Conservation (phyloP, 306 rosid species). For the Cicer chorassanicum region DNA sequence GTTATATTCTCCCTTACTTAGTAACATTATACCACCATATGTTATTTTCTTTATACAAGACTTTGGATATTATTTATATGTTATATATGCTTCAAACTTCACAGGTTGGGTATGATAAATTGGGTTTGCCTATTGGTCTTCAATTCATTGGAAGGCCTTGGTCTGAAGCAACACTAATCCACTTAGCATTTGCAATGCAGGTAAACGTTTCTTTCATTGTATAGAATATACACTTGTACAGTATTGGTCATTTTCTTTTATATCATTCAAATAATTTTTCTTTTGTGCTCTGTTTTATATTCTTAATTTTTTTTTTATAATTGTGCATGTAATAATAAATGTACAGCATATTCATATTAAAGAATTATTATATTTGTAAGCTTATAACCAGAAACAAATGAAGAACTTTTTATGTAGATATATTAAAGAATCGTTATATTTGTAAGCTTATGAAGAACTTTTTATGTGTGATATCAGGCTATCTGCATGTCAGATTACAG, state of each 20-base stretch:
- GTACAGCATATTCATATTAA: not conserved
- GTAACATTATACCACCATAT: not conserved
- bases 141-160: conserved; percentile 94
- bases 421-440: not conserved
- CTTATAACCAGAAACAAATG: not conserved
- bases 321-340: too few relatives aligned
- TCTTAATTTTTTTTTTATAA: too few relatives aligned
- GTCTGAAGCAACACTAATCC: conserved; percentile 86
- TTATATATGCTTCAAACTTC: not conserved
- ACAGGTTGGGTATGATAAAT: conserved; percentile 83
- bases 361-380: conserved; percentile 1
- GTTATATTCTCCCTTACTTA: conserved; percentile 27
- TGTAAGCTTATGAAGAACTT: not conserved
- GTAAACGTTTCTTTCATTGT: conserved; percentile 45
- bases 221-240: not conserved
- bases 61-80: conserved; percentile 9
- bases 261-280: not conserved
- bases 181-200: conserved; percentile 78
- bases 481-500: conserved; percentile 56
- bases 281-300: too few relatives aligned
- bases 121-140: conserved; percentile 93
- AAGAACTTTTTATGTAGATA: not conserved
- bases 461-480: conserved; percentile 55
- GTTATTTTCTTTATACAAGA: conserved; percentile 16
- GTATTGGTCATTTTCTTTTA: not conserved